Evolutionary conservation across 2,329 filamentous ascomycete genomes (phyloP).

Genomic region (Dendrostoma leiphaemia): DNA sequence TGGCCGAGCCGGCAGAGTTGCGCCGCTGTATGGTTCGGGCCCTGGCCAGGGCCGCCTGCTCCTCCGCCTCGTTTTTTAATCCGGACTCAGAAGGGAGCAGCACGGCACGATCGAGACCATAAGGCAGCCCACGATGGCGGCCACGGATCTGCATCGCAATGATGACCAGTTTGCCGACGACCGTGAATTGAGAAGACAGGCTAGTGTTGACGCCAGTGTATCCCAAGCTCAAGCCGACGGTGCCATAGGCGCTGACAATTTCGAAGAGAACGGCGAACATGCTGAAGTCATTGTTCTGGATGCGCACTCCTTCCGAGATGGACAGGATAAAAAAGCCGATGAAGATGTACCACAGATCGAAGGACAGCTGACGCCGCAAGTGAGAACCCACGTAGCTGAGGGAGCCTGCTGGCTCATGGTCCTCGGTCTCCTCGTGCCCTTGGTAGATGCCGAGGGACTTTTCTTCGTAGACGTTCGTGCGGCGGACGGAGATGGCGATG

Average conservation of each 20-base stretch:
- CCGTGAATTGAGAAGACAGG: constrained; percentile 78
- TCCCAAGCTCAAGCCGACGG: constrained; percentile 86
- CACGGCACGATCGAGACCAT: constrained; percentile 62
- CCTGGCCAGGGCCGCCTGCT: constrained; percentile 32
- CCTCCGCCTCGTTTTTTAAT: constrained; percentile 51
- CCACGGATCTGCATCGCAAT: constrained; percentile 70
- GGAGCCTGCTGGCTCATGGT: constrained; percentile 54
- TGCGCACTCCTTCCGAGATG: constrained; percentile 75
- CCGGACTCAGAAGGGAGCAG: constrained; percentile 57
- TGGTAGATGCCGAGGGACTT: constrained; percentile 73
- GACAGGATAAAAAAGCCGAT: constrained; percentile 88
- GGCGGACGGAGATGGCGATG: constrained; percentile 90
- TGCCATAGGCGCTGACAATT: constrained; percentile 88
- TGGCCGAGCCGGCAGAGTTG: constrained; percentile 32
- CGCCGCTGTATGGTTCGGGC: constrained; percentile 30
- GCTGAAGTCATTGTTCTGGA: constrained; percentile 63
- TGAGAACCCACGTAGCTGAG: constrained; percentile 88
- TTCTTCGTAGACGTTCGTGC: constrained; percentile 96
- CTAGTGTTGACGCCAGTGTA: constrained; percentile 74
- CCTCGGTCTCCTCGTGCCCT: constrained; percentile 41
- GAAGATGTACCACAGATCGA: constrained; percentile 97
- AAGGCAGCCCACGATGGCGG: constrained; percentile 66
- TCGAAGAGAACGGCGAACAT: constrained; percentile 77
- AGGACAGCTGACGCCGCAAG: constrained; percentile 88
- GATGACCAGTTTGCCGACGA: constrained; percentile 68